These are phyloP conservation scores for Suillus subluteus DNA, from an alignment of 768 basidiomycete genomes.

Conservation along the genomic window DNA sequence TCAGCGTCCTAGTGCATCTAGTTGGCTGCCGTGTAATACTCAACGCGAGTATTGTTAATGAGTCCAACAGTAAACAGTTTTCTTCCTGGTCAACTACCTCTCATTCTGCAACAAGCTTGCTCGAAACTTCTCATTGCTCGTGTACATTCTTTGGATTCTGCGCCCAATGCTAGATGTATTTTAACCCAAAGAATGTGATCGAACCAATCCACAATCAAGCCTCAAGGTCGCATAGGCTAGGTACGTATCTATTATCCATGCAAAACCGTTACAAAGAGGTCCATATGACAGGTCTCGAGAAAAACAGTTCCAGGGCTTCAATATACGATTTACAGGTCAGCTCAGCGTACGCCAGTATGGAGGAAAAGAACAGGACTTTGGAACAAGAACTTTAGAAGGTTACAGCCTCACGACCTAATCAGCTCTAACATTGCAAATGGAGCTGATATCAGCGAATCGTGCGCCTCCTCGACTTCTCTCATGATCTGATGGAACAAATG, in stretches of 20 bases:
- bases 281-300: background rate
- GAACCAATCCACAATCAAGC: background rate
- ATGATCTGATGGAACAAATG: slow-evolving; percentile 50
- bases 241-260: background rate
- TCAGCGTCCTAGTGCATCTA: background rate
- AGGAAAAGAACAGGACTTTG: background rate
- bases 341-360: background rate
- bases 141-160: background rate
- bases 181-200: background rate
- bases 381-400: slow-evolving; percentile 8
- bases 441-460: slow-evolving; percentile 37
- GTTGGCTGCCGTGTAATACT: background rate
- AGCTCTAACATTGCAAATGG: slow-evolving; percentile 14
- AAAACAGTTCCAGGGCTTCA: background rate
- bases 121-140: background rate
- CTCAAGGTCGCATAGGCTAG: background rate
- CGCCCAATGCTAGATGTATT: background rate
- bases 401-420: background rate
- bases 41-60: too few species aligned
- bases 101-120: background rate
- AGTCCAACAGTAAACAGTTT: background rate
- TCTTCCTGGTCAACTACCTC: background rate
- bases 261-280: background rate
- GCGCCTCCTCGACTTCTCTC: slow-evolving; percentile 60
- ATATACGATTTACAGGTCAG: background rate